These are phyloP conservation scores for Waltergamsia citrina DNA, from an alignment of 2,329 filamentous ascomycete species.

Conservation along the genomic window DNA sequence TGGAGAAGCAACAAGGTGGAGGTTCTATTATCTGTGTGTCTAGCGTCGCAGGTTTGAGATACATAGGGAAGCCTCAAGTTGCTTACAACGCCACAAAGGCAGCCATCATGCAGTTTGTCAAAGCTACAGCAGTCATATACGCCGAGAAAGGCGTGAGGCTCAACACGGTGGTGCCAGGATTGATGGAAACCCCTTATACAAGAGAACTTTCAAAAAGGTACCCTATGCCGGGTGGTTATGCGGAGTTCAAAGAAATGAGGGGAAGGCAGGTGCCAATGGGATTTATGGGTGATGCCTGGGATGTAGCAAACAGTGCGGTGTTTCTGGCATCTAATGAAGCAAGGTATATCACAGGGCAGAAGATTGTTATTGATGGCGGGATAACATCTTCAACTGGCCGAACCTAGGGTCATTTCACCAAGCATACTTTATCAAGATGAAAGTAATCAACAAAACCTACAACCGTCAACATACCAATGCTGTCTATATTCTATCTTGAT, in stretches of 20 bases:
- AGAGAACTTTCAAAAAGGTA: conserved; percentile 32
- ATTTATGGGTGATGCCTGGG: conserved; percentile 48
- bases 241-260: conserved; percentile 39
- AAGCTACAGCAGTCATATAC: conserved; percentile 39
- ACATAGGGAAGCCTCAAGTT: conserved; percentile 38
- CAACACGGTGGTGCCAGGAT: conserved; percentile 45
- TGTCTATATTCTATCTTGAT: not conserved
- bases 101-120: conserved; percentile 39
- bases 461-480: not conserved
- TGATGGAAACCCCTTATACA: conserved; percentile 46
- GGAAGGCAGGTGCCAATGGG: conserved; percentile 49
- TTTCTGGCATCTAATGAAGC: conserved; percentile 51
- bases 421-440: not conserved
- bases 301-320: conserved; percentile 45
- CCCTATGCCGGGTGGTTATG: conserved; percentile 31
- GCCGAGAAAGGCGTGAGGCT: conserved; percentile 34
- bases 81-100: conserved; percentile 44
- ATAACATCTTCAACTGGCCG: conserved; percentile 28
- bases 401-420: no score
- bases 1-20: conserved; percentile 33
- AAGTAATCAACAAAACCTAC: not conserved
- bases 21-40: conserved; percentile 37
- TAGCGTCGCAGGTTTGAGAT: conserved; percentile 41
- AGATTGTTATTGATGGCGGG: conserved; percentile 38
- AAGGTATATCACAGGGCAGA: conserved; percentile 49